Base-by-base conservation (phyloP, 129 eudicot species). In the Solidago caesia region DNA sequence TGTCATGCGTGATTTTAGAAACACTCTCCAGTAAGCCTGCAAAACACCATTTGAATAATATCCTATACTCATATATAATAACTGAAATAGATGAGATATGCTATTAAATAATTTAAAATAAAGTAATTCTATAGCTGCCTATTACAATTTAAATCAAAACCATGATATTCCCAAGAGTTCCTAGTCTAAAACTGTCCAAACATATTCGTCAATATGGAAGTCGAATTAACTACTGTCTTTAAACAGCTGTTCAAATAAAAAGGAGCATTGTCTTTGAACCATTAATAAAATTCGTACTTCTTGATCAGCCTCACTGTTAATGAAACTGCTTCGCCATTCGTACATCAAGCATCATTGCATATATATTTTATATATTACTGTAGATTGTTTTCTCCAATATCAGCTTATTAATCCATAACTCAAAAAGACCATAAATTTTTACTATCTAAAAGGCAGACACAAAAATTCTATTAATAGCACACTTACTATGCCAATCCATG, bases 21-120 rank as follows among this genome's bases (percentile, higher is more conserved):
- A 95, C 97, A 71, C 96, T 95, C 87, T 95, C 99, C 75, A 91
- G 67, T 75, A 82, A 76, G 96, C 99, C 99, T 95, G 84, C 75
- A 77, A 73, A 33, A 78, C 9, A 58, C 59, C 71, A 81, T 56
- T 59, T 42, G 65, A 74, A 79, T 57, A 76, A 62, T 41, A 66
- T 21, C 33, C 68, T 33, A 16, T 58, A 33, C 39, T 33, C 39
- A 3, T 33, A 41, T 56, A 6, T 5, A 15, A 56, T 56, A n/a
- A 56, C 48, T 0, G 48, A 64, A 13, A 39, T 64, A 64, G 68
- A 41, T 4, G 42, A 64, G 26, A n/a, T 16, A 63, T 39, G 46
- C 44, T 62, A 62, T 39, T 27, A n/a, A 14, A 15, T 9, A 14
- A 26, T 55, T 55, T 55, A 55, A 53, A 14, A 55, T 55, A 55